Percentiles rank a stretch among this genome's conserved stretches.
Evolutionary conservation across 768 basidiomycete species (phyloP).

Genomic region (Sutorius australiensis): DNA sequence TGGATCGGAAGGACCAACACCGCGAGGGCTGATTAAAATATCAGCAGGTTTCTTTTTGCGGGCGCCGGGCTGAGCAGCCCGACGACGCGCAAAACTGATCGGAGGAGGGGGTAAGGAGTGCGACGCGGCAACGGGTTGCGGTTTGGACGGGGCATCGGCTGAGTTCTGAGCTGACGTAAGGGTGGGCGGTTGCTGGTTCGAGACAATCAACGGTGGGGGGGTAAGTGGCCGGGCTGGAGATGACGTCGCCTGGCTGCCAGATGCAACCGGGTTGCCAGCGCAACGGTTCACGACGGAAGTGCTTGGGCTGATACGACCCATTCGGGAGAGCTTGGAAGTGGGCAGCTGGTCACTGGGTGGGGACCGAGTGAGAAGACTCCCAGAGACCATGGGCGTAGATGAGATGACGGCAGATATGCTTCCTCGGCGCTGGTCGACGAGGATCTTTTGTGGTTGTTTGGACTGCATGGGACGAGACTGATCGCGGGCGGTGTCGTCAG

Average conservation of each 20-base stretch:
- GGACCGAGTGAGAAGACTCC: slow-evolving; percentile 24
- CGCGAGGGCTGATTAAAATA: slow-evolving; percentile 71
- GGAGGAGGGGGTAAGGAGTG: slow-evolving; percentile 62
- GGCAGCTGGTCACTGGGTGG: slow-evolving; percentile 25
- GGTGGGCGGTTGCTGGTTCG: slow-evolving; percentile 20
- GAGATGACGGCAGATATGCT: slow-evolving; percentile 44
- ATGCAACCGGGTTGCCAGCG: slow-evolving; percentile 24
- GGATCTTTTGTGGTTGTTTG: slow-evolving; percentile 69
- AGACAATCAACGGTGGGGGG: slow-evolving; percentile 23
- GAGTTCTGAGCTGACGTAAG: slow-evolving; percentile 16
- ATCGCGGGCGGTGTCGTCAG: slow-evolving; percentile 48
- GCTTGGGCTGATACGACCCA: slow-evolving; percentile 40
- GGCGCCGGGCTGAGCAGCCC: slow-evolving; percentile 58
- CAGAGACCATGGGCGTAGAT: slow-evolving; percentile 30
- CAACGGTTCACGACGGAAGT: slow-evolving; percentile 19
- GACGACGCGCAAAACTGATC: slow-evolving; percentile 74
- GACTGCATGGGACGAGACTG: slow-evolving; percentile 48
- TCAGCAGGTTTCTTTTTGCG: slow-evolving; percentile 74
- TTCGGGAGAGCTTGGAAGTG: slow-evolving; percentile 27
- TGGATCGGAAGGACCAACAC: slow-evolving; percentile 47
- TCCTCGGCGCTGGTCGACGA: slow-evolving; percentile 66
- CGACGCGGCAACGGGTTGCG: slow-evolving; percentile 14
- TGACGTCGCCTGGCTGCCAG: slow-evolving; percentile 24
- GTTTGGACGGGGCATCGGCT: slow-evolving; percentile 24
- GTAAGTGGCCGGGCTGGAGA: slow-evolving; percentile 23